Evolutionary conservation across 1,284 basidiomycete genomes (phyloP), one percentile per base, ranked within the genome.

Genomic region (Ceratorhiza oryzae-sativae): DNA sequence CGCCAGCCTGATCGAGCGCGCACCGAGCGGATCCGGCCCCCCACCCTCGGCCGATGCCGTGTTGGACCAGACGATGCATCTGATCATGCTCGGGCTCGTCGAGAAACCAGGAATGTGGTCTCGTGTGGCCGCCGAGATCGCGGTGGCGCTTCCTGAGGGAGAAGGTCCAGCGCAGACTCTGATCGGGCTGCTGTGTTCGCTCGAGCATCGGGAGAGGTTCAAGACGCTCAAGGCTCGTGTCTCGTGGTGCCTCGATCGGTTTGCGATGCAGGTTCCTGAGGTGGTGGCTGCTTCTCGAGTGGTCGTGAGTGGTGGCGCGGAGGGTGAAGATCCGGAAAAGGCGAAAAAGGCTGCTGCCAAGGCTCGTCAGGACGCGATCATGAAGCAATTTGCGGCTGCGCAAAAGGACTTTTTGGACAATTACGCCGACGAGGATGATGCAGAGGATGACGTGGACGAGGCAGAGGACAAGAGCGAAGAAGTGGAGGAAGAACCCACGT

Each of bases 331-430:
- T 6, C 79, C 79, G n/a, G 87, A 88, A 73, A 88, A 88, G 71
- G 86, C 86, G 41, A 92, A 90, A 82, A 92, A 92, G 77, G 84
- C 84, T 25, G 92, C 93, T 3, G 94, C 93, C 4, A 92, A 93
- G 77, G 91, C 89, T 6, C 84, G 95, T 36, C 92, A 97, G 79
- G 91, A 90, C 73, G 91, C 92, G 0, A 92, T 98, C 77, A 93
- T 98, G 92, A 87, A 89, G 76, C 89, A 95, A 80, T 97, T 97
- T 87, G 94, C 94, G 76, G 90, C 90, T 32, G 93, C 95, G 78
- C 95, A 97, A 77, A 90, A 89, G 34, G 90, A 87, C 74, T 96
- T 97, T 77, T 87, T 89, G 0, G 84, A 89, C 75, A 93, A 92
- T 73, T 91, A 90, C 73, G 90, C 90, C 20, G 76, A 77, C 20